Evolutionary conservation across 2,329 filamentous ascomycete genomes (phyloP).

Genomic region (Cladorrhinum sp.): DNA sequence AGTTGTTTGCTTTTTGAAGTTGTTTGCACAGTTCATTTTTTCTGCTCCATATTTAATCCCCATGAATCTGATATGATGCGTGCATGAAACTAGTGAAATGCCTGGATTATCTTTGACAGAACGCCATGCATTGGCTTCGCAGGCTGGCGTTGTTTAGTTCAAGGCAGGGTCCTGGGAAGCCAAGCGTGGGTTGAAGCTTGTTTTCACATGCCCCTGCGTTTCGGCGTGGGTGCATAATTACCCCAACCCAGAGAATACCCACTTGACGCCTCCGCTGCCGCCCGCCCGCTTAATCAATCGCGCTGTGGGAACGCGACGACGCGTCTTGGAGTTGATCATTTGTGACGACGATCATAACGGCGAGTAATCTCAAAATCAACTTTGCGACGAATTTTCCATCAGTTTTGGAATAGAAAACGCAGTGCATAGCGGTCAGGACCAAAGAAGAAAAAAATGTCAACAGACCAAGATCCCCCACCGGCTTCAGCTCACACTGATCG

Average conservation of each 20-base stretch:
- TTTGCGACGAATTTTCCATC: background rate
- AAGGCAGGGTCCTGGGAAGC: background rate
- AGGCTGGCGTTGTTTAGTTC: background rate
- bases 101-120: background rate
- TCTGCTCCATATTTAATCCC: background rate
- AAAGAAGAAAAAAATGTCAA: constrained; percentile 5
- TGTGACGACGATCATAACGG: background rate
- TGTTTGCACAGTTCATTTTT: background rate
- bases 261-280: background rate
- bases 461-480: constrained; percentile 2
- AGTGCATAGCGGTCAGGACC: background rate
- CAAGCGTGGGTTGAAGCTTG: background rate
- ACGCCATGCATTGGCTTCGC: constrained; percentile 4
- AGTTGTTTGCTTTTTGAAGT: background rate
- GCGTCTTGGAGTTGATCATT: background rate
- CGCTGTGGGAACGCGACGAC: background rate
- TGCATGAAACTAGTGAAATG: background rate
- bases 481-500: background rate
- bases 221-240: background rate
- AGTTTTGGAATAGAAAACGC: too few relatives aligned
- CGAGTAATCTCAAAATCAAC: too few relatives aligned
- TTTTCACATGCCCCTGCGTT: background rate
- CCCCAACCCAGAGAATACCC: background rate
- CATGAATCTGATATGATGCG: background rate
- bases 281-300: too few relatives aligned